Conservation (phyloP, 768 basidiomycete genomes). For the Artomyces pyxidatus region DNA sequence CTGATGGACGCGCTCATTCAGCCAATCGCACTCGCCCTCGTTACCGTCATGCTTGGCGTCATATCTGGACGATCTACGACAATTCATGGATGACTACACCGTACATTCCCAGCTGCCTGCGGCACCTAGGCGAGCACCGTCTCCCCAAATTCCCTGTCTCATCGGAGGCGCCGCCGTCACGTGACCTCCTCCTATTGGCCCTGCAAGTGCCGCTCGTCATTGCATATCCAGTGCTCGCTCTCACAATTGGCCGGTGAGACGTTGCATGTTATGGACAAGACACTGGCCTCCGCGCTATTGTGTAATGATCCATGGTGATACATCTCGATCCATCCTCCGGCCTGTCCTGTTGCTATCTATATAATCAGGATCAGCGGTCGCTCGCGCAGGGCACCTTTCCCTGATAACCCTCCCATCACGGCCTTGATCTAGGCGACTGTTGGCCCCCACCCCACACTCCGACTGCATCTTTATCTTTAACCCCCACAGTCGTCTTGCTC, state of each 20-base stretch:
- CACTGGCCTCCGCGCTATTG: slow-evolving; percentile 9
- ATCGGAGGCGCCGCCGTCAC: slow-evolving; percentile 7
- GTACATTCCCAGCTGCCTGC: too few species aligned
- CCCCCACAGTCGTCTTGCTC: background rate
- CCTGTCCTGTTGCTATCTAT: background rate
- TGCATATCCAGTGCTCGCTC: background rate
- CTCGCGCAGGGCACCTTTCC: background rate
- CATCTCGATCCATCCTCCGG: background rate
- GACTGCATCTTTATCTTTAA: too few species aligned
- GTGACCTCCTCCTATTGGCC: slow-evolving; percentile 2
- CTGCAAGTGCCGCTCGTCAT: background rate
- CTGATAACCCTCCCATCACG: too few species aligned
- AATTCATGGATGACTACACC: too few species aligned
- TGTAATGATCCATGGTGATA: background rate
- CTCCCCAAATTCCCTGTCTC: slow-evolving; percentile 6
- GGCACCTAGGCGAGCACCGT: too few species aligned
- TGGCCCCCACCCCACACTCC: too few species aligned
- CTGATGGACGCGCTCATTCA: too few species aligned
- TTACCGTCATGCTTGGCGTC: background rate
- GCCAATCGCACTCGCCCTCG: background rate
- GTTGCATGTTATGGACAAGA: too few species aligned
- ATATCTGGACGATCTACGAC: background rate
- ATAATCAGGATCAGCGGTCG: background rate
- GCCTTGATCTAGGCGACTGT: too few species aligned
- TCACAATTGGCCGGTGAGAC: background rate